These are phyloP conservation scores for Amphibolis antarctica DNA, from an alignment of 106 monocot genomes.

Conservation along the genomic window DNA sequence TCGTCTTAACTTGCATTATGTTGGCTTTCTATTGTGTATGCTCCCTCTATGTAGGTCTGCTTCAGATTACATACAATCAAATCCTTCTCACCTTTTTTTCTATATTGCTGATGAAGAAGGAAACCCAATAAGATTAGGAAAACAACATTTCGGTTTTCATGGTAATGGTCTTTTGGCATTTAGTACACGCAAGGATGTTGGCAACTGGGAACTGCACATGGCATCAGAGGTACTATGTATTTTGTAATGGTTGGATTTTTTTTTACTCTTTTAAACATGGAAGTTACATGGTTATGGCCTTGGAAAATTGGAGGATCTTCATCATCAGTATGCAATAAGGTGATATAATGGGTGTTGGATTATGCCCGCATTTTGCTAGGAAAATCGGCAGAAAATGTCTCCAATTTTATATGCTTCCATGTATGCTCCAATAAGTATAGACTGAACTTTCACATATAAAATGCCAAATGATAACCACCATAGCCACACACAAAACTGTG, in stretches of 20 bases:
- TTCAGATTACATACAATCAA: conserved; percentile 31
- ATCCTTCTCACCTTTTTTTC: conserved; percentile 60
- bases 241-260: neutral
- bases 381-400: no score
- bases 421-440: no score
- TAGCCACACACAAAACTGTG: no score
- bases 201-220: conserved; percentile 72
- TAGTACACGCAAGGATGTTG: conserved; percentile 65
- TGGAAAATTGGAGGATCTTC: no score
- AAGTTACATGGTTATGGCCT: no score
- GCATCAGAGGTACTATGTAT: conserved; percentile 35
- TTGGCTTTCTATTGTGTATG: neutral
- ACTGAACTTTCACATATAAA: no score
- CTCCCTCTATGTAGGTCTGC: conserved; percentile 18
- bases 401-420: no score
- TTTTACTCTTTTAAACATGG: no score
- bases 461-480: no score
- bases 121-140: conserved; percentile 28
- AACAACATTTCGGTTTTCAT: conserved; percentile 18
- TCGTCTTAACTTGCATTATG: neutral
- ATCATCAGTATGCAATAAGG: no score
- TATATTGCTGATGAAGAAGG: conserved; percentile 87
- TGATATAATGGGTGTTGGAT: no score
- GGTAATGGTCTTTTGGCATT: conserved; percentile 47
- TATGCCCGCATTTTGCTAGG: no score